Percentiles rank a stretch among this genome's conserved stretches.
Conservation (phyloP, 75 land plant species). For the Chamaecyparis obtusa region DNA sequence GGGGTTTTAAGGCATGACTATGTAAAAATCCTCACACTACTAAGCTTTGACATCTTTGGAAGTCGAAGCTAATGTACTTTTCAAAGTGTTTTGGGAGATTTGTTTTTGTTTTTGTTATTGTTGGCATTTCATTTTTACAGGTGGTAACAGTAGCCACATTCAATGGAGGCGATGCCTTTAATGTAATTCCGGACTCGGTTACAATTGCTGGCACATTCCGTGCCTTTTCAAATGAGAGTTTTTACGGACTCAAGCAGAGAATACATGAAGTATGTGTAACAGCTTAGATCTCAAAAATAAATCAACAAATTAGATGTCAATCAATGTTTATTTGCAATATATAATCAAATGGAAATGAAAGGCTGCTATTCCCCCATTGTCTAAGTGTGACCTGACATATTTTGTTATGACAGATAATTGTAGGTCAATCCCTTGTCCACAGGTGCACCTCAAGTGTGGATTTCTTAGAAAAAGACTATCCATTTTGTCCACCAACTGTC, state of each 20-base stretch:
- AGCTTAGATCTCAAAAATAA: not conserved
- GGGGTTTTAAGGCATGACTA: not conserved
- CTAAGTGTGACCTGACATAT: constrained; percentile 2
- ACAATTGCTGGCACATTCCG: constrained; percentile 89
- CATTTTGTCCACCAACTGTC: constrained; percentile 62
- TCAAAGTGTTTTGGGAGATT: not conserved
- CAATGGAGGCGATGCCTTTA: constrained; percentile 83
- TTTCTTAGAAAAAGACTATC: constrained; percentile 40
- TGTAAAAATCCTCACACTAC: not conserved
- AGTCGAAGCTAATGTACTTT: not conserved
- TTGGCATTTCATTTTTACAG: constrained; percentile 30
- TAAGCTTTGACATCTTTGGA: not conserved
- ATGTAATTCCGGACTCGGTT: constrained; percentile 92
- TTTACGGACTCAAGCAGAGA: constrained; percentile 63
- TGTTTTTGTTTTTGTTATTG: not conserved
- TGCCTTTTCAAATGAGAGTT: constrained; percentile 69
- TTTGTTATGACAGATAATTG: constrained; percentile 49
- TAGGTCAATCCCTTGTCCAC: constrained; percentile 67
- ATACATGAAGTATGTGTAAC: constrained; percentile 67
- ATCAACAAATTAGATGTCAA: not conserved
- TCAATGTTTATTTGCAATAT: not conserved
- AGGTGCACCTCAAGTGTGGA: constrained; percentile 69
- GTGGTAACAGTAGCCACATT: constrained; percentile 81
- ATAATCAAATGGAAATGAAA: not conserved
- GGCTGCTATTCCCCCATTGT: not conserved